Evolutionary conservation across 2,329 filamentous ascomycete genomes (phyloP), one percentile per base, ranked within the genome.

Genomic region (Alternaria ventricosa): DNA sequence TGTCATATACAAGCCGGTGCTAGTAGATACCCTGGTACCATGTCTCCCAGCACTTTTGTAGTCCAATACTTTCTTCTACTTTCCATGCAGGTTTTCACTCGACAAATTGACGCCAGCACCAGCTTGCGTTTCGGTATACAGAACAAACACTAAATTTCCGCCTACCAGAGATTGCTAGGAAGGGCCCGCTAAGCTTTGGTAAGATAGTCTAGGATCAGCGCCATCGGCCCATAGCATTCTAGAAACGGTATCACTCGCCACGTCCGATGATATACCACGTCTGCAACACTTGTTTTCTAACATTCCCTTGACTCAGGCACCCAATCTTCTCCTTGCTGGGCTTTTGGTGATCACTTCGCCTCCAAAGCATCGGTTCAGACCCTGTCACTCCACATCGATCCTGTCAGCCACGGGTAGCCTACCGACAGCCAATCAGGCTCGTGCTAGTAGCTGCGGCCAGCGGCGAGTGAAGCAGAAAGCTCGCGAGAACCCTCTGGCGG

Each of bases 201-300:
- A 60, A 69, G 64, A 64, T 67, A 61, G 62, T 67, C 71, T 36
- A 72, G 68, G 70, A 72, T 75, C 71, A 76, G 72, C 76, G 70
- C 68, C 66, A 64, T 68, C 70, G 74, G 76, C 71, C 76, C 69
- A 76, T 73, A 56, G 63, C 60, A 74, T 70, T 76, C 76, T 77
- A 78, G 75, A 77, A 75, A 73, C 71, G 60, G 65, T 57, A 63
- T 69, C 68, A 77, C 75, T 79, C 75, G 76, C 77, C 77, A 79
- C 77, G 67, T 72, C 46, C 60, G 62, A 68, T 60, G 68, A 68
- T 71, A 69, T 70, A 62, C 67, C 67, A 61, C 65, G 62, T 67
- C 61, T 70, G 65, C 63, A 64, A 62, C 64, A 60, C 70, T 64
- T 73, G 57, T 66, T 67, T 62, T 62, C 66, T 54, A 61, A 64